Percentiles rank a stretch among this genome's conserved stretches.
phyloP scores from a whole-genome alignment of 2,329 filamentous ascomycete genomes.

The Microsporum ferrugineum region DNA sequence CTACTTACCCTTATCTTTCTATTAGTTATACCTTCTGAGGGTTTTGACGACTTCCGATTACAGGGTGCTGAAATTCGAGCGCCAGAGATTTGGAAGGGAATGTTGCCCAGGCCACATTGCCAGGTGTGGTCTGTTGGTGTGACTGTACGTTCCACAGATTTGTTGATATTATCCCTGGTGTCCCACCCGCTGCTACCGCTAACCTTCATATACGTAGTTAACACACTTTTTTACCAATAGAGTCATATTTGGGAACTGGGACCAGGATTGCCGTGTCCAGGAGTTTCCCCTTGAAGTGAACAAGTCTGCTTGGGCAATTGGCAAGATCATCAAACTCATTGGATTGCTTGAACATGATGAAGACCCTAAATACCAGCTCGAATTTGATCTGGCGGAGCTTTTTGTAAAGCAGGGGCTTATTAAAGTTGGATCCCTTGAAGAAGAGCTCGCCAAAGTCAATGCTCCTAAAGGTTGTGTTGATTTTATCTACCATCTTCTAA shows the following conservation, averaged over 20 bases:
- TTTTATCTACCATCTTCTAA: conserved; percentile 9
- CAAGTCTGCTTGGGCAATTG: conserved; percentile 12
- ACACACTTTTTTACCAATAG: conserved; percentile 9
- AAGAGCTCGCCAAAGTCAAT: conserved; percentile 7
- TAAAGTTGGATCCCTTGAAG: conserved; percentile 8
- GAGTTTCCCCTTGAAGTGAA: conserved; percentile 3
- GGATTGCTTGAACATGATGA: conserved; percentile 8
- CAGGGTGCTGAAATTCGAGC: conserved; percentile 11
- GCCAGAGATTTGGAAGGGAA: conserved; percentile 13
- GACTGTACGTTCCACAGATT: conserved; percentile 7
- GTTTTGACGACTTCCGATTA: background rate
- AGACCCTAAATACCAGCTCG: conserved; percentile 7
- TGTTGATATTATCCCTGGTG: background rate
- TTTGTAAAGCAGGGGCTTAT: conserved; percentile 8
- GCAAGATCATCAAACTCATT: conserved; percentile 11
- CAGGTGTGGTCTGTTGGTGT: conserved; percentile 14
- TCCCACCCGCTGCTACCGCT: background rate
- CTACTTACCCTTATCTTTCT: background rate
- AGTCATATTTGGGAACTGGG: conserved; percentile 8
- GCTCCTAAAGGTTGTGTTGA: conserved; percentile 5
- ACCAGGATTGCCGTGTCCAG: conserved; percentile 5
- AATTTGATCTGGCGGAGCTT: conserved; percentile 10
- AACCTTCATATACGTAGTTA: conserved; percentile 5
- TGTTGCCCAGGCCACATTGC: conserved; percentile 5
- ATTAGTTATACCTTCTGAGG: conserved; percentile 8